Evolutionary conservation across 495 filamentous ascomycete species (phyloP).

Genomic region (Tuber microsphaerosporum): DNA sequence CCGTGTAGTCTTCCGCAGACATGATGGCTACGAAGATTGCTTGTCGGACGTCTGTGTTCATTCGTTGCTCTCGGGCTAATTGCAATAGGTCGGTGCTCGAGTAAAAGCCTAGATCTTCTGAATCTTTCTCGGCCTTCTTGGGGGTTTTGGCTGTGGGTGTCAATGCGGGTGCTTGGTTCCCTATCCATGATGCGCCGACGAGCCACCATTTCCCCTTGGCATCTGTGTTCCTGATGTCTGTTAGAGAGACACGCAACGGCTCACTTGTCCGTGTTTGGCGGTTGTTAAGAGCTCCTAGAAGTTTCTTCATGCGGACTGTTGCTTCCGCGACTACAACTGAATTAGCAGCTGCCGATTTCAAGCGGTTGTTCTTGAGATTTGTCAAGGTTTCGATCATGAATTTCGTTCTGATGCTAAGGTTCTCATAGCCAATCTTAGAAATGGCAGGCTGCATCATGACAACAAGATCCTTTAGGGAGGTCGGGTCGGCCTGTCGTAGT

Average conservation of each 20-base stretch:
- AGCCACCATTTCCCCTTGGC: slow-evolving; percentile 98
- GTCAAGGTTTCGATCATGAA: slow-evolving; percentile 98
- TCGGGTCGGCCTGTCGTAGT: slow-evolving; percentile 82
- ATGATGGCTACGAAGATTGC: slow-evolving; percentile 87
- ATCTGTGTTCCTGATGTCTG: slow-evolving; percentile 71
- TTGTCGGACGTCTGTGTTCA: slow-evolving; percentile 90
- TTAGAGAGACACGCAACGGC: slow-evolving; percentile 69
- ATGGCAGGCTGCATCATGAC: slow-evolving; percentile 66
- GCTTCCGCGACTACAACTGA: slow-evolving; percentile 65
- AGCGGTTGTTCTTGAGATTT: slow-evolving; percentile 84
- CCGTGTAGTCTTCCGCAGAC: slow-evolving; percentile 76
- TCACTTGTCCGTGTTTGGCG: slow-evolving; percentile 64
- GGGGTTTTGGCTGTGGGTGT: slow-evolving; percentile 2
- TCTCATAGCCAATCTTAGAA: slow-evolving; percentile 52
- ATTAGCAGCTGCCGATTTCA: slow-evolving; percentile 61
- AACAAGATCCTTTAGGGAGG: slow-evolving; percentile 85
- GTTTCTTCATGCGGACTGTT: slow-evolving; percentile 75
- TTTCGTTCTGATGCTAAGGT: slow-evolving; percentile 77
- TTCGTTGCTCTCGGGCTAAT: slow-evolving; percentile 73
- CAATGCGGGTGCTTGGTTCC: slow-evolving; percentile 40
- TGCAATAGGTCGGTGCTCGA: slow-evolving; percentile 59
- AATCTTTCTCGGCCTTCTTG: slow-evolving; percentile 32
- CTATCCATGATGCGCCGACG: slow-evolving; percentile 79
- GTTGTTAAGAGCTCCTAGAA: slow-evolving; percentile 64
- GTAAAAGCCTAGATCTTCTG: slow-evolving; percentile 48